A percentile compares a stretch with the other conserved stretches of the same genome.
These are phyloP conservation scores for Ceriops zippeliana DNA, from an alignment of 345 rosid species.

Conservation along the genomic window DNA sequence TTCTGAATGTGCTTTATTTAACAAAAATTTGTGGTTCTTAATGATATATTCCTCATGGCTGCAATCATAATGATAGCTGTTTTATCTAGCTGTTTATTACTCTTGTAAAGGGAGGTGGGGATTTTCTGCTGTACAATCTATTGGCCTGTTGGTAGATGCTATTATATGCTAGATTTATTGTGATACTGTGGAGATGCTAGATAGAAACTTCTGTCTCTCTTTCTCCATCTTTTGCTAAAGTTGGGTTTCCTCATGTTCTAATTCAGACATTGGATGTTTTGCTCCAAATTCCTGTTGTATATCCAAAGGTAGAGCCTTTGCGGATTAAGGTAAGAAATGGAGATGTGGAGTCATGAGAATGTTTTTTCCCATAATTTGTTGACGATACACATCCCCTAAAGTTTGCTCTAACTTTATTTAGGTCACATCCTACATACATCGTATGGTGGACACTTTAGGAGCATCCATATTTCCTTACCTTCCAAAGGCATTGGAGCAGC, in stretches of 20 bases:
- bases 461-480: conserved; percentile 88
- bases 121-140: background rate
- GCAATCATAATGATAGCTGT: background rate
- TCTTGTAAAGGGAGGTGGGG: too few relatives aligned
- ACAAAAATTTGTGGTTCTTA: background rate
- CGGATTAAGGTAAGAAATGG: conserved; percentile 65
- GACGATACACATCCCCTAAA: conserved; percentile 18
- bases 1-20: background rate
- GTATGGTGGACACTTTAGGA: conserved; percentile 96
- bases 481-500: conserved; percentile 84
- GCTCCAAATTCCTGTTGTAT: conserved; percentile 71
- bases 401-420: conserved; percentile 26
- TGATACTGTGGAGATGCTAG: background rate
- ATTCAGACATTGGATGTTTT: conserved; percentile 89
- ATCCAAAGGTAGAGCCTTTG: conserved; percentile 75
- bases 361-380: conserved; percentile 1
- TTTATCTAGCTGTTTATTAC: too few relatives aligned
- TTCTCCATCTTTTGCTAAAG: background rate
- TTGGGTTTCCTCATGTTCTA: conserved; percentile 16
- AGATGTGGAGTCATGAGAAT: conserved; percentile 5
- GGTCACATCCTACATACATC: conserved; percentile 92
- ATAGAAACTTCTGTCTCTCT: background rate
- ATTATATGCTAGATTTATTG: background rate
- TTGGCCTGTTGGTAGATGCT: background rate
- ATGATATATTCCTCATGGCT: background rate